Conservation (phyloP, 257 asterid genomes). For the Rehmannia glutinosa region DNA sequence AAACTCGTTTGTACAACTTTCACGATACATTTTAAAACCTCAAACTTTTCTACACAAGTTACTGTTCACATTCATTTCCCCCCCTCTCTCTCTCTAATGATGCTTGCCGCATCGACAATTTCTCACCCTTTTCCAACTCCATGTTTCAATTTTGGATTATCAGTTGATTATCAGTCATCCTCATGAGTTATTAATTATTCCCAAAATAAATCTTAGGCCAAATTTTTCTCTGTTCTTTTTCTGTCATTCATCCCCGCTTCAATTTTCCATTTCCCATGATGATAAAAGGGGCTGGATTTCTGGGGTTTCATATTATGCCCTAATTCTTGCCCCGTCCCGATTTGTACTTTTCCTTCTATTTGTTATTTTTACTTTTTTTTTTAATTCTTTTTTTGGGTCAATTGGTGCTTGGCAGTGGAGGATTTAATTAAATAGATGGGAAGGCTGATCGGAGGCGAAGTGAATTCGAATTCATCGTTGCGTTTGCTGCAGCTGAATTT, state of each 20-base stretch:
- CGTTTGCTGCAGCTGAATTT: slow-evolving; percentile 26
- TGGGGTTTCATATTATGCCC: slow-evolving; percentile 17
- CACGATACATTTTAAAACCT: too few species aligned
- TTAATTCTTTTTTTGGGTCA: neutral
- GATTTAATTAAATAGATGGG: slow-evolving; percentile 32
- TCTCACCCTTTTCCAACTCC: neutral
- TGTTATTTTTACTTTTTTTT: neutral
- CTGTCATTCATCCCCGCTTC: slow-evolving; percentile 14
- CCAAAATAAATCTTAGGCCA: neutral
- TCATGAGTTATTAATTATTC: neutral
- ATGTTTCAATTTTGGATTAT: neutral
- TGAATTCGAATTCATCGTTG: slow-evolving; percentile 17
- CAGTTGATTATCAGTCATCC: neutral
- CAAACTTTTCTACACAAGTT: neutral
- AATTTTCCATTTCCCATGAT: neutral
- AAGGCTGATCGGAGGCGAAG: slow-evolving; percentile 22
- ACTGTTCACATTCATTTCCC: neutral
- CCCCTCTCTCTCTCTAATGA: neutral
- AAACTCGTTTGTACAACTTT: too few species aligned
- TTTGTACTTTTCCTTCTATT: neutral
- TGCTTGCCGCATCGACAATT: neutral
- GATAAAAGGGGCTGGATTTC: slow-evolving; percentile 15
- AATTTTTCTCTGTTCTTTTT: neutral
- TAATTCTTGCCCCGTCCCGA: neutral
- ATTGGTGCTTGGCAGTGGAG: neutral